Percentiles rank a stretch among this genome's conserved stretches.
phyloP scores from a whole-genome alignment of 441 rosid genomes.

The Arabidopsis hybrid region DNA sequence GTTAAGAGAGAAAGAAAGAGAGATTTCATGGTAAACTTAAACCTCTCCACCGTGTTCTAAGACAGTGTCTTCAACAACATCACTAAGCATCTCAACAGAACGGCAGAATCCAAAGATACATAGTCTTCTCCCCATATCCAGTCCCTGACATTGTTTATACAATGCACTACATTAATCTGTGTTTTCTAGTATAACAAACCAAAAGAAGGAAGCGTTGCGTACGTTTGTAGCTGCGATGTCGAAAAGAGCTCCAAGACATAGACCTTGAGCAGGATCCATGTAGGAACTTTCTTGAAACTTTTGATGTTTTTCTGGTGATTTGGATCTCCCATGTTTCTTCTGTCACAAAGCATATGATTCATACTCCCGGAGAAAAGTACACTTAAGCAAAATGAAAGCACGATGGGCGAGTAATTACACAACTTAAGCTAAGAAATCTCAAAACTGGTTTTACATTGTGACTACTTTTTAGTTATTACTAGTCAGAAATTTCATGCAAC shows the following conservation, averaged over 20 bases:
- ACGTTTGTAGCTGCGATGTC: conserved; percentile 95
- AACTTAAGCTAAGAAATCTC: background rate
- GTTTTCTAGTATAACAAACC: background rate
- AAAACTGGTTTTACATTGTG: background rate
- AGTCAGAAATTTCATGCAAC: background rate
- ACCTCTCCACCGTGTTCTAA: conserved; percentile 95
- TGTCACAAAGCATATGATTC: conserved; percentile 40
- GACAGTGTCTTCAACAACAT: conserved; percentile 90
- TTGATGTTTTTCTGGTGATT: conserved; percentile 54
- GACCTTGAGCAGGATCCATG: conserved; percentile 86
- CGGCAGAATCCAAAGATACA: conserved; percentile 95
- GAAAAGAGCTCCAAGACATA: conserved; percentile 86
- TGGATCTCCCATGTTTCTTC: conserved; percentile 66
- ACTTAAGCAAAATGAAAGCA: background rate
- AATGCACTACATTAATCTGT: conserved; percentile 16
- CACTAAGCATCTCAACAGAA: conserved; percentile 93
- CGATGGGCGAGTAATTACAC: background rate
- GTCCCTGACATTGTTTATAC: conserved; percentile 60
- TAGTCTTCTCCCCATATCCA: conserved; percentile 86
- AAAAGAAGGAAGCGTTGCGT: conserved; percentile 29
- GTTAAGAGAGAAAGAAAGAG: background rate
- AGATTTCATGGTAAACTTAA: conserved; percentile 8
- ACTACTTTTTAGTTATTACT: background rate
- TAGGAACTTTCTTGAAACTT: conserved; percentile 79
- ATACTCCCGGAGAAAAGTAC: background rate